These are phyloP conservation scores for Epichloe coenophiala DNA, from an alignment of 2,329 filamentous ascomycete genomes.

Conservation along the genomic window DNA sequence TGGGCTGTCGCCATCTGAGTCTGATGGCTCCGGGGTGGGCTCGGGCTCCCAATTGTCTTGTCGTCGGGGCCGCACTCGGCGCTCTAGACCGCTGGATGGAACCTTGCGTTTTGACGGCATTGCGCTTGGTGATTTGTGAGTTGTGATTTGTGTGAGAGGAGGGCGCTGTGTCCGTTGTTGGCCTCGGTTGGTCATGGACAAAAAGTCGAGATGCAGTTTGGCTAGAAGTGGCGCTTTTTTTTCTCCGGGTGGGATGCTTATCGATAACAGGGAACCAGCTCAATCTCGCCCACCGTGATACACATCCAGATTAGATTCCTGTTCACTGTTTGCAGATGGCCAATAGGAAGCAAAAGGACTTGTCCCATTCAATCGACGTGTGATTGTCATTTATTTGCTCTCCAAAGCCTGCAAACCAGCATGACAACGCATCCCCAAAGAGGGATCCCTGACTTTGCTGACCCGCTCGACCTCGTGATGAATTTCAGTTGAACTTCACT, in stretches of 20 bases:
- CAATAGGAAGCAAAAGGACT: neutral
- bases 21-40: conserved; percentile 10
- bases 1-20: conserved; percentile 16
- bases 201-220: conserved; percentile 8
- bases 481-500: too few relatives aligned
- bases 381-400: too few relatives aligned
- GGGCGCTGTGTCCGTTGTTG: neutral
- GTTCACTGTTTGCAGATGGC: too few relatives aligned
- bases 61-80: conserved; percentile 29
- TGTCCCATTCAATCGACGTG: too few relatives aligned
- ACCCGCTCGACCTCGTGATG: too few relatives aligned
- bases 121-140: neutral
- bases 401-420: too few relatives aligned
- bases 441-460: too few relatives aligned
- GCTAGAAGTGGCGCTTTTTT: neutral
- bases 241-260: neutral
- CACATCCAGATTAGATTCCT: too few relatives aligned
- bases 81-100: conserved; percentile 22
- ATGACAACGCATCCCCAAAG: too few relatives aligned
- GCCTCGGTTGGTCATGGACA: neutral
- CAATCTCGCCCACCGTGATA: too few relatives aligned
- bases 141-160: neutral
- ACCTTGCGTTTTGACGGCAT: conserved; percentile 28
- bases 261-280: conserved; percentile 1
- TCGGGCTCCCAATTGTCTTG: conserved; percentile 29